Base-by-base conservation (phyloP, 2,329 filamentous ascomycete species). In the Diaporthe australafricana region DNA sequence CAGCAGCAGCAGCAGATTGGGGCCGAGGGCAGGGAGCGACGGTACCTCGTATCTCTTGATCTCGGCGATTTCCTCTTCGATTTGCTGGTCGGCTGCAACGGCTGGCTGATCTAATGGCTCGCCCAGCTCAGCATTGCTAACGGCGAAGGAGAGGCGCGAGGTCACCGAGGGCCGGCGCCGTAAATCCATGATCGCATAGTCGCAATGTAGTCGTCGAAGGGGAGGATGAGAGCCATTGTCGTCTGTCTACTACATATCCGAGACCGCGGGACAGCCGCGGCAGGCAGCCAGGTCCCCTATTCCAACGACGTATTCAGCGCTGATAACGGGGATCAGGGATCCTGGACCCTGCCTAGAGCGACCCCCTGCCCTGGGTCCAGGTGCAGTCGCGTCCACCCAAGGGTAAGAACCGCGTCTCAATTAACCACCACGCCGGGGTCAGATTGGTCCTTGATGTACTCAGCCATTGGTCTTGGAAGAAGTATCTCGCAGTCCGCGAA, bases 1-100 rank as follows among this genome's bases (percentile, higher is more conserved):
- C 53, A 65, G 57, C 40, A 53, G 63, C 55, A 27, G 25, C n/a
- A n/a, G n/a, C n/a, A n/a, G 42, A 38, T 35, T 53, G 71, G 67
- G 65, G 50, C 53, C 30, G 12, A 38, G 25, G 12, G 52, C 22
- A 20, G 27, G 47, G 16, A 62, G 11, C 52, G 42, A 69, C 53
- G 45, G 63, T 81, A 92, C 90, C 85, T 98, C 96, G 84, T 99
- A 99, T 84, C 96, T 90, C 84, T 98, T 98, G 81, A 99, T 98
- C 85, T 98, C 93, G 32, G 93, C 95, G 79, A 99, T 98, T 84
- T 99, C 96, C 79, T 98, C 95, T 73, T 95, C 93, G 76, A 97
- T 94, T 74, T 92, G 90, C 73, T 92, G 89, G 78, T 93, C 90
- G 70, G 87, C 90, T 35, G 86, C 81, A 42, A 81, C 86, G 14